Evolutionary conservation across 2,329 filamentous ascomycete species (phyloP), one percentile per base, ranked within the genome.

Genomic region (Verticillium tricorpus): DNA sequence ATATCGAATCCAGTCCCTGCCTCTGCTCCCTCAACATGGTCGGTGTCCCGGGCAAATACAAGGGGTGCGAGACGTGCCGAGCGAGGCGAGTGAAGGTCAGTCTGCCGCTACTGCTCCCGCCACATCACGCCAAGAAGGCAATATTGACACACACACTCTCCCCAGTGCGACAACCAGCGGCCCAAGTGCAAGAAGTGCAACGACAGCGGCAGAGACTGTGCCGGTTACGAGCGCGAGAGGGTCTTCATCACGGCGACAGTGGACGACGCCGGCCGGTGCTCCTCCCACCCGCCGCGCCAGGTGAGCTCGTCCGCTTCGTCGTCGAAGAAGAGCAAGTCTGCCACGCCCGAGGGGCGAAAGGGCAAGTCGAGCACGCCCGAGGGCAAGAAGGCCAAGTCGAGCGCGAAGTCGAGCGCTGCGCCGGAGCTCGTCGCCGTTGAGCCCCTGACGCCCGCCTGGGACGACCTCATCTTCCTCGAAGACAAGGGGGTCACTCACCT

Each of bases 191-290:
- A 79, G 60, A 88, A 87, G 69, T 89, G 87, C 70, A 75, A 79
- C 61, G 78, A 82, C 67, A 83, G 80, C 67, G 83, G 84, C 25
- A 77, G 85, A 55, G 72, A 80, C 62, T 89, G 87, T 67, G 81
- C 81, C 56, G 87, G 87, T 45, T 90, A 89, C 71, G 81, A 87
- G 68, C 78, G 83, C 45, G 82, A 88, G 69, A 82, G 82, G 17
- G 81, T 88, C 61, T 89, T 89, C 72, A 87, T 89, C 70, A 82
- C 85, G 45, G 83, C 83, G n/a, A 86, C 84, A 2, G 76, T 75
- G 40, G 76, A 84, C 62, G 80, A 79, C 63, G 81, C 78, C 62
- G 84, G 84, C 12, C 79, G 84, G 35, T 85, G 84, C 59, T 83
- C 83, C 54, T 85, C 82, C 2, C 84, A 86, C 62, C 84, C 84